Percentiles rank a stretch among this genome's conserved stretches.
Evolutionary conservation across 2,329 filamentous ascomycete species (phyloP).

Genomic region (Lomentospora prolificans): DNA sequence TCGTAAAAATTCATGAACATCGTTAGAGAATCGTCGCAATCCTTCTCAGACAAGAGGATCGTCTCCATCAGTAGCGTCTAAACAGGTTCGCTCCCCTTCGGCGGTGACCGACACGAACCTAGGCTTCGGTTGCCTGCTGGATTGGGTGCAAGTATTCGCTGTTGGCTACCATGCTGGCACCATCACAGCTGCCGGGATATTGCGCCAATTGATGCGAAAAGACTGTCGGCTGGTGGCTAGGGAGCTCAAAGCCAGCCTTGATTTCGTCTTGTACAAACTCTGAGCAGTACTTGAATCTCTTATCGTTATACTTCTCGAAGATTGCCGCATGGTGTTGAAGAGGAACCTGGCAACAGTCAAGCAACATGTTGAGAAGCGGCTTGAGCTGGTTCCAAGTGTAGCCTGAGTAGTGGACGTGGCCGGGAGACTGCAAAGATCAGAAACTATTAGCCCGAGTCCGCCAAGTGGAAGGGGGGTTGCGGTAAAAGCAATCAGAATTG

Average conservation of each 20-base stretch:
- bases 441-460: too few species aligned
- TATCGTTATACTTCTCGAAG: constrained; percentile 85
- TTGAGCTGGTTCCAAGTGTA: constrained; percentile 83
- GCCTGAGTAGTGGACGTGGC: constrained; percentile 85
- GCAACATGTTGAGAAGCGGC: constrained; percentile 64
- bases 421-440: constrained; percentile 48
- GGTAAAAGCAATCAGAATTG: background rate
- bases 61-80: too few species aligned
- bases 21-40: constrained; percentile 1
- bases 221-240: constrained; percentile 15
- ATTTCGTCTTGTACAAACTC: constrained; percentile 70
- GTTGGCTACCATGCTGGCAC: background rate
- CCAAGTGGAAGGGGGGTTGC: too few species aligned
- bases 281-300: constrained; percentile 77
- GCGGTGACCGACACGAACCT: background rate
- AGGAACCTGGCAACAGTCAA: constrained; percentile 80
- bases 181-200: background rate
- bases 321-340: constrained; percentile 76
- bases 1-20: constrained; percentile 7
- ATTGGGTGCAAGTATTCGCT: background rate
- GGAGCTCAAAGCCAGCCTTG: constrained; percentile 45
- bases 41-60: background rate
- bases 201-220: background rate
- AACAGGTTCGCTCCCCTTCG: too few species aligned
- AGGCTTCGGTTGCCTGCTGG: background rate